These are phyloP conservation scores for Orbilia ellipsospora DNA, from an alignment of 2,329 filamentous ascomycete genomes.

Conservation along the genomic window DNA sequence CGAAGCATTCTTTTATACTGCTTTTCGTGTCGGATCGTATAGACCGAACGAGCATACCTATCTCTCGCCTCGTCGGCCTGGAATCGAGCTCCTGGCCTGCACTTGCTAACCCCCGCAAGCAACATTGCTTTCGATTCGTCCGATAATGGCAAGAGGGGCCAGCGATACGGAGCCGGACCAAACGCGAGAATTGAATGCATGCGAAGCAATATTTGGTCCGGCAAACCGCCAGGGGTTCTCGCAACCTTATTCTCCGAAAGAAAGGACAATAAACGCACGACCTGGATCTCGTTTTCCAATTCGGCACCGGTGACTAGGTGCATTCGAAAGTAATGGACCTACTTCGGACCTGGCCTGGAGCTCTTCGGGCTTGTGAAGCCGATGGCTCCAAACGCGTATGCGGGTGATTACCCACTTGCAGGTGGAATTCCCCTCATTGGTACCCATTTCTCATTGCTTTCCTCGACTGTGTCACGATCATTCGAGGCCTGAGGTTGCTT, in stretches of 20 bases:
- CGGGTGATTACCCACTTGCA: too few relatives aligned
- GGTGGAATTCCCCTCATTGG: too few relatives aligned
- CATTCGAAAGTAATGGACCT: not conserved
- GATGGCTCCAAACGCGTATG: too few relatives aligned
- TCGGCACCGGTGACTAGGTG: too few relatives aligned
- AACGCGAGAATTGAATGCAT: slow-evolving; percentile 22
- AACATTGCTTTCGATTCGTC: slow-evolving; percentile 31
- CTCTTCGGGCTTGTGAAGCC: slow-evolving; percentile 7
- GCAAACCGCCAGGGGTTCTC: slow-evolving; percentile 26
- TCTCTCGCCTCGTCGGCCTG: too few relatives aligned
- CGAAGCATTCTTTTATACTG: slow-evolving; percentile 16
- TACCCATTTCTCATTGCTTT: too few relatives aligned
- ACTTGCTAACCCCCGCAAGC: not conserved
- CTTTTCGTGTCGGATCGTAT: not conserved
- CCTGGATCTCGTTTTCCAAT: not conserved
- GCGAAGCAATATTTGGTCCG: slow-evolving; percentile 9
- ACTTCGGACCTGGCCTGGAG: slow-evolving; percentile 13
- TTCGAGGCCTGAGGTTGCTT: too few relatives aligned
- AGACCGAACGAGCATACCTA: too few relatives aligned
- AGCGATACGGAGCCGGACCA: slow-evolving; percentile 35
- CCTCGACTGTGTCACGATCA: too few relatives aligned
- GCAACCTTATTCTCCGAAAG: slow-evolving; percentile 43
- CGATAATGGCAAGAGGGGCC: slow-evolving; percentile 24
- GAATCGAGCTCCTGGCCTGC: too few relatives aligned
- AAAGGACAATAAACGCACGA: not conserved